Evolutionary conservation across 2,329 filamentous ascomycete species (phyloP), one percentile per base, ranked within the genome.

Genomic region (Beauveria bassiana): DNA sequence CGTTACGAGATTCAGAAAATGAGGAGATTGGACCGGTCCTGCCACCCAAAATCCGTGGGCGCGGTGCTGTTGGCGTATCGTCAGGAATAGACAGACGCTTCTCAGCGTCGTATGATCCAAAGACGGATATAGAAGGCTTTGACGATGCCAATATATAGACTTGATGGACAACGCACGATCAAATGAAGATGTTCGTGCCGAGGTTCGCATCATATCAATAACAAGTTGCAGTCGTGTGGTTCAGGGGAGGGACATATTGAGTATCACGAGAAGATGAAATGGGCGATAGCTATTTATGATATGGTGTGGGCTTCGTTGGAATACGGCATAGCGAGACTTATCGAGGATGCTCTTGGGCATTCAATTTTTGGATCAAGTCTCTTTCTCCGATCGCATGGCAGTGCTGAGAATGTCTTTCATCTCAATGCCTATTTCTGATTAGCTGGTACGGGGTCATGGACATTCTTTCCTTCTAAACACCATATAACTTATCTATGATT

Each of bases 41-140:
- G 31, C 80, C 80, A 22, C 75, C 77, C 3, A 73, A 65, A 50
- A 69, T 79, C n/a, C 86, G 90, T 31, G 91, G 91, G 10, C 85
- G 91, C 45, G 91, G 91, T 43, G 84, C 84, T 16, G 79, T 84
- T 45, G 77, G 81, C 5, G 81, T 81, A 1, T 73, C 77, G 5
- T 86, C 86, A 28, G 86, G 83, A 10, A 96, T 97, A 66, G 92
- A 97, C 69, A 79, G 82, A 26, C 90, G 90, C 58, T 98, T 97
- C 72, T 86, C 88, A 1, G 77, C 85, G 1, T 81, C 78, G 55
- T 88, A 88, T 66, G 79, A 85, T 63, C 81, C 82, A 0, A 79
- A 73, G 7, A 71, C 76, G n/a, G 84, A 90, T 67, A 73, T 88
- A 3, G 75, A 79, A 45, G 74, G 78, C 53, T 80, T 81, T 64